Percentiles rank a stretch among this genome's conserved stretches.
phyloP scores from a whole-genome alignment of 202 grass and related monocot genomes.

The Setaria viridis region DNA sequence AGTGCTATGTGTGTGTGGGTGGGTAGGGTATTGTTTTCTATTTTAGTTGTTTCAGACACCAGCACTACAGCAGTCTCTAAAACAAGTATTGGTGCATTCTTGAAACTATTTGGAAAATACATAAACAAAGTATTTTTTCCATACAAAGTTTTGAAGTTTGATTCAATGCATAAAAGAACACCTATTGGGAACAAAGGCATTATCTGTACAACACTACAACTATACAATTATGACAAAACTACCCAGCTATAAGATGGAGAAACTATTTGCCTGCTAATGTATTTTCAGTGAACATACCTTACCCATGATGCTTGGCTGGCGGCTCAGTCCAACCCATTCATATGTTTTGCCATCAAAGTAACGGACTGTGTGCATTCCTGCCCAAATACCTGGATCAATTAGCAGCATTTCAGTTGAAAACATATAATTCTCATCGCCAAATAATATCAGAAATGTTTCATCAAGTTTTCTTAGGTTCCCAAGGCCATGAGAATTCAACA shows the following conservation, averaged over 20 bases:
- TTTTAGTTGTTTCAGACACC: conserved; percentile 20
- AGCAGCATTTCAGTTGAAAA: conserved; percentile 23
- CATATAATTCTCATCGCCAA: background rate
- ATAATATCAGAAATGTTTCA: conserved; percentile 22
- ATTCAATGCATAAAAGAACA: background rate
- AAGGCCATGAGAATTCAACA: background rate
- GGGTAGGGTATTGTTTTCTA: background rate
- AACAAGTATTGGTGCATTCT: background rate
- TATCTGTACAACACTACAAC: background rate
- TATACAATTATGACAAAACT: conserved; percentile 4
- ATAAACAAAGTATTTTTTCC: background rate
- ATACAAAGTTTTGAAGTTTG: background rate
- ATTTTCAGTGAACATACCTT: conserved; percentile 74
- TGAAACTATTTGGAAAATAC: background rate
- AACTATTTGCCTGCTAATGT: background rate
- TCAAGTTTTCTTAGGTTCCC: conserved; percentile 9
- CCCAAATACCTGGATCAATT: conserved; percentile 95
- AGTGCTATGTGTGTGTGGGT: background rate
- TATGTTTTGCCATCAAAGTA: conserved; percentile 99
- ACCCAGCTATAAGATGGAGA: conserved; percentile 2
- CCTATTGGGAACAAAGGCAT: background rate
- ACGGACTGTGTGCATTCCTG: conserved; percentile 92
- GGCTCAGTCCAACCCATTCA: conserved; percentile 98
- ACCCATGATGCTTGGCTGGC: conserved; percentile 92
- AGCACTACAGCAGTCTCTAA: background rate